Evolutionary conservation across 176 grass and related monocot genomes (phyloP).

Genomic region (Avena atlantica): DNA sequence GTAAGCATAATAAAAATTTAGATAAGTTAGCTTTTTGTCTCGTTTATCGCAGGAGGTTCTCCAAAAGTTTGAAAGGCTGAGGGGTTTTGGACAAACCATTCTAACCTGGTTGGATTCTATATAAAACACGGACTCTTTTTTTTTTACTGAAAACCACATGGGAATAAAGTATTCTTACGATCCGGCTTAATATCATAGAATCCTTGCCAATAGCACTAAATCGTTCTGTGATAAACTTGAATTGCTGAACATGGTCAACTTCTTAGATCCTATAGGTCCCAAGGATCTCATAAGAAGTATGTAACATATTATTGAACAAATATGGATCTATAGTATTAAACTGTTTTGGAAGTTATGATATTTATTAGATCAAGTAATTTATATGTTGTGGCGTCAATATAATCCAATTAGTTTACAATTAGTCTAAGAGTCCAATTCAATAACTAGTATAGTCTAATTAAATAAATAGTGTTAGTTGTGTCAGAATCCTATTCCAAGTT

Average conservation of each 20-base stretch:
- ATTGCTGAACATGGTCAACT: conserved; percentile 70
- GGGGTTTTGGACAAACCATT: too few species aligned
- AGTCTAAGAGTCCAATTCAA: too few species aligned
- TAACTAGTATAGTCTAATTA: too few species aligned
- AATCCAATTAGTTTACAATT: too few species aligned
- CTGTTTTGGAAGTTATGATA: background rate
- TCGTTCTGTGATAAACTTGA: conserved; percentile 78
- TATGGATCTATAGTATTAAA: background rate
- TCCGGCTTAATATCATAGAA: conserved; percentile 70
- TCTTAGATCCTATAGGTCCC: conserved; percentile 54
- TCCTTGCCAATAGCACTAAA: conserved; percentile 78
- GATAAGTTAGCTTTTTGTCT: too few species aligned
- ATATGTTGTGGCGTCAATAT: too few species aligned
- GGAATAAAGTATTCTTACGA: conserved; percentile 61
- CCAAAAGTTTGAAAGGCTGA: too few species aligned
- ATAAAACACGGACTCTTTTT: background rate
- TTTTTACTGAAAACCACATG: conserved; percentile 10
- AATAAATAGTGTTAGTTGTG: too few species aligned
- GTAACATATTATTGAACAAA: background rate
- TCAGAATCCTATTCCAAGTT: too few species aligned
- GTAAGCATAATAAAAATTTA: background rate
- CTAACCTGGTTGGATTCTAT: too few species aligned
- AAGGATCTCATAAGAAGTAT: background rate
- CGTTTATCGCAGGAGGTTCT: background rate
- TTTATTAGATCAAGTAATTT: background rate